phyloP scores from a whole-genome alignment of 768 basidiomycete genomes.

The Serendipita indica region DNA sequence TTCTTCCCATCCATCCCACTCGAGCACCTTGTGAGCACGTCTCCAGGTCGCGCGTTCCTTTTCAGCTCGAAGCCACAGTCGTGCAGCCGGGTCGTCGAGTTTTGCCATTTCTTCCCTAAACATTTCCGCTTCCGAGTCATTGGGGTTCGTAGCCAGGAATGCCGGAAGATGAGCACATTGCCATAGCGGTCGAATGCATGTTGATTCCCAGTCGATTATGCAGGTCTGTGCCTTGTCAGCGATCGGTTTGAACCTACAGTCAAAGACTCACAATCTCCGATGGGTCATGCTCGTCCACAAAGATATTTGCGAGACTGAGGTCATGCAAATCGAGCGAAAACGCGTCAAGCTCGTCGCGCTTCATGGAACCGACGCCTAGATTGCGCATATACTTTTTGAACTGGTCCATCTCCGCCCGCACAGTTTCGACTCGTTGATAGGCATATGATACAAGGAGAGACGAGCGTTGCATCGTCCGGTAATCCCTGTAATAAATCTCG shows the following conservation, averaged over 20 bases:
- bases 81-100: conserved; percentile 33
- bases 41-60: conserved; percentile 47
- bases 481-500: conserved; percentile 57
- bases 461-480: conserved; percentile 62
- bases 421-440: conserved; percentile 43
- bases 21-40: conserved; percentile 63
- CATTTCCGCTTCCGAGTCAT: conserved; percentile 2
- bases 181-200: conserved; percentile 77
- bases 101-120: conserved; percentile 16
- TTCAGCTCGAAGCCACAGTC: conserved; percentile 66
- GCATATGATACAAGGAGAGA: conserved; percentile 67
- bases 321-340: conserved; percentile 80
- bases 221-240: conserved; percentile 41
- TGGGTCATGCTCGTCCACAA: conserved; percentile 55
- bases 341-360: conserved; percentile 32
- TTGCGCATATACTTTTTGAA: conserved; percentile 56
- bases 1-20: conserved; percentile 91
- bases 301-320: conserved; percentile 69
- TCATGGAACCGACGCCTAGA: conserved; percentile 24
- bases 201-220: conserved; percentile 84
- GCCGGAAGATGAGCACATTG: conserved; percentile 69
- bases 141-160: conserved; percentile 47
- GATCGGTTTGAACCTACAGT: not conserved
- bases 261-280: conserved; percentile 49
- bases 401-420: conserved; percentile 53